These are phyloP conservation scores for Tetrahymena thermophila DNA, from an alignment of 73 alveolate genomes.

Conservation along the genomic window DNA sequence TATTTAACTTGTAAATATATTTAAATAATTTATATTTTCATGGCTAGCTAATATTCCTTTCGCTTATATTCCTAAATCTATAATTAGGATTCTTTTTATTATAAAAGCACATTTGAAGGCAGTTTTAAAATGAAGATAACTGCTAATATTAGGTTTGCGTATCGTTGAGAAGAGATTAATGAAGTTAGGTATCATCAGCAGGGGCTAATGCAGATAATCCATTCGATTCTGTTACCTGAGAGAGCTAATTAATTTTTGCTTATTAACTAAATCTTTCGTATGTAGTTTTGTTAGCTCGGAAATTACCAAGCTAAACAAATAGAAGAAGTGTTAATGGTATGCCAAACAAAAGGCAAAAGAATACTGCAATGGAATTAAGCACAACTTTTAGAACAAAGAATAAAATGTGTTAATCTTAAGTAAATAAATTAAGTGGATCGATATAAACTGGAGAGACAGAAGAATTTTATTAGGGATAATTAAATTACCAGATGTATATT, in stretches of 20 bases:
- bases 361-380: background rate
- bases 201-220: background rate
- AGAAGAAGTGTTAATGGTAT: background rate
- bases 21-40: too few species aligned
- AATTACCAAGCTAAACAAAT: background rate
- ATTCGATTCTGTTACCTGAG: background rate
- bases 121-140: background rate
- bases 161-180: background rate
- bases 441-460: background rate
- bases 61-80: background rate
- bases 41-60: background rate
- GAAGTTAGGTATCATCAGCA: background rate
- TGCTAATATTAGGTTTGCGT: background rate
- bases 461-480: background rate
- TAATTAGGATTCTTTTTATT: background rate
- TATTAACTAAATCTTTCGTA: background rate
- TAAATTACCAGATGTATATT: background rate
- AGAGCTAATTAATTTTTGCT: background rate
- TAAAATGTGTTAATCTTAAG: background rate
- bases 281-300: background rate
- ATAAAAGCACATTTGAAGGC: background rate
- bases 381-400: background rate
- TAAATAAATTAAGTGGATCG: background rate
- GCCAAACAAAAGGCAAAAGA: background rate
- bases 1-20: too few species aligned